Percentiles rank a stretch among this genome's conserved stretches.
phyloP scores from a whole-genome alignment of 805 yeast species.

The Metschnikowia anglica region DNA sequence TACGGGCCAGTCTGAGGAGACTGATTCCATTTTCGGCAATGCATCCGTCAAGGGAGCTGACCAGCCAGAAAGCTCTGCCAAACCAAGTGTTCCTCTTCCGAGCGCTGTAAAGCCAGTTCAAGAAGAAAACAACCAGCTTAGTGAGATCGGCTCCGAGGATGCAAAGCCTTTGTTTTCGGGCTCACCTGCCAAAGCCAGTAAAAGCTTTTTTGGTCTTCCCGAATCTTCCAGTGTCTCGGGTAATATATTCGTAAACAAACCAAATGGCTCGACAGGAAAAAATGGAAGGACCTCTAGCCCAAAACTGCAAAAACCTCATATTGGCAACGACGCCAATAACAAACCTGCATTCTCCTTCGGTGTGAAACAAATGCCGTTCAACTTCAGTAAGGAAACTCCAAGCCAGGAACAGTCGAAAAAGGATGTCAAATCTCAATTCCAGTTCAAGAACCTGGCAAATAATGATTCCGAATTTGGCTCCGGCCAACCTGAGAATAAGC shows the following conservation, averaged over 20 bases:
- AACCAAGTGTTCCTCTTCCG: not conserved
- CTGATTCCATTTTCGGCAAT: not conserved
- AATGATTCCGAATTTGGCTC: no score
- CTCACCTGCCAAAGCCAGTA: not conserved
- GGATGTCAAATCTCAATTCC: no score
- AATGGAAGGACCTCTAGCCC: not conserved
- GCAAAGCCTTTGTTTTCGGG: slow-evolving; percentile 4
- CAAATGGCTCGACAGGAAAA: not conserved
- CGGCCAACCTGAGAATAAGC: no score
- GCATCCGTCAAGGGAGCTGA: no score
- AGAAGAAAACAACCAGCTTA: not conserved
- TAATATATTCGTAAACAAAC: not conserved
- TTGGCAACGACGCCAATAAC: not conserved
- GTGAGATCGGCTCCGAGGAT: not conserved
- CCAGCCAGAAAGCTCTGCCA: no score
- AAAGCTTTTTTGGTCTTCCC: not conserved
- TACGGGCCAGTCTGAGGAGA: not conserved
- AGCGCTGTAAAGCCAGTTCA: not conserved
- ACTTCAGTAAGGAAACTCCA: not conserved
- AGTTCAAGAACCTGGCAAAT: no score
- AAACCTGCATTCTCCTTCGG: slow-evolving; percentile 1
- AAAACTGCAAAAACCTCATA: not conserved
- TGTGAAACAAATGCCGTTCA: not conserved
- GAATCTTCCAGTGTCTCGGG: not conserved
- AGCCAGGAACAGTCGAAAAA: no score